Base-by-base conservation (phyloP, 306 rosid species). In the Medicago ruthenica region DNA sequence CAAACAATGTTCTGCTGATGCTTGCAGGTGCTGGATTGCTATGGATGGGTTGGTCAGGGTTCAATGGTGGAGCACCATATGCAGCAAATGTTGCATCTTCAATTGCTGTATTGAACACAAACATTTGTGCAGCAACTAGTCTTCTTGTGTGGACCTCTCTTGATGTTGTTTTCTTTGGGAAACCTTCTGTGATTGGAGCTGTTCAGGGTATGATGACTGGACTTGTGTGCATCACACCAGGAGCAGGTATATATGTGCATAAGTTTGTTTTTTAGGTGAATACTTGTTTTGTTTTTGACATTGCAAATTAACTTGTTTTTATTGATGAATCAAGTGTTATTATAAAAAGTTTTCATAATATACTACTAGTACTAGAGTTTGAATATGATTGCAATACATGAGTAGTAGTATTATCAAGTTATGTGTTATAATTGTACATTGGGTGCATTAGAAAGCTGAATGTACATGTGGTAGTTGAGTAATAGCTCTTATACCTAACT, bases 181-280 rank as follows among this genome's bases (percentile, higher is more conserved):
- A 86, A 73, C 99, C 97, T 0, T 92, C 99, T 1, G 99, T 95
- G 64, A 92, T 95, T 37, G 99, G 99, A 8, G 99, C 97, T 8
- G 93, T 95, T 31, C 97, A 95, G 85, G 99, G 99, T 13, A 95
- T 95, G 99, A 90, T 92, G 95, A 95, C 99, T 1, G 99, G 99
- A 17, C 95, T 95, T 1, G 97, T 79, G 3, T 95, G 99, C 79
- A 88, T 95, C 74, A 95, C 99, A 0, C 99, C 99, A 2, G 99
- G 97, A 39, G 99, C 97, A 70, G 97, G 96, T 89, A 83, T n/a
- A 0, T 77, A 73, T 9, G 0, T 20, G 5, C 6, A 65, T 45
- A n/a, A 64, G 0, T 37, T 78, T 50, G 8, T 48, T 21, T n/a
- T 60, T 2, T 36, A 64, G 4, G 6, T 64, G 16, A 37, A 39